Conservation (phyloP, 2,329 filamentous ascomycete genomes). For the Onygena corvina region DNA sequence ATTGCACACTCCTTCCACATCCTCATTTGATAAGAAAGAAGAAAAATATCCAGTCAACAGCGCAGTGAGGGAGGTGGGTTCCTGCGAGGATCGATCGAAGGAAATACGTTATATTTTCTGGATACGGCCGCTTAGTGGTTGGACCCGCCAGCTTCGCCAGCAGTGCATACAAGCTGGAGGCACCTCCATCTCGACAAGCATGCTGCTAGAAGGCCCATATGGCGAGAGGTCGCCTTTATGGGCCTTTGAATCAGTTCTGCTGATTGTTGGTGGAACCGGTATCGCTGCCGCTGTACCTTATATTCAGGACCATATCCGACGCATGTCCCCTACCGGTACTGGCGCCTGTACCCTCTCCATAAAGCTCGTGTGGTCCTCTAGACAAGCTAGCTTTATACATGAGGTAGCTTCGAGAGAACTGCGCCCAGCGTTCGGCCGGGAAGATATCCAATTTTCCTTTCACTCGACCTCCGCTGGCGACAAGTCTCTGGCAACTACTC, state of each 20-base stretch:
- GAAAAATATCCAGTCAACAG: not conserved
- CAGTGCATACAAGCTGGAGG: conserved; percentile 19
- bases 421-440: conserved; percentile 9
- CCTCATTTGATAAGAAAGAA: not conserved
- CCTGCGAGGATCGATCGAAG: not conserved
- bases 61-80: no score
- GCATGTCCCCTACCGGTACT: conserved; percentile 4
- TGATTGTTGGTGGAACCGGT: conserved; percentile 29
- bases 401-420: conserved; percentile 15
- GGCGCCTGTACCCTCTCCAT: conserved; percentile 9
- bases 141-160: conserved; percentile 31
- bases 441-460: conserved; percentile 14
- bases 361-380: conserved; percentile 19
- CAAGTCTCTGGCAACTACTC: not conserved
- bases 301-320: conserved; percentile 18
- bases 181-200: conserved; percentile 19
- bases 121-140: conserved; percentile 37
- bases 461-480: conserved; percentile 11
- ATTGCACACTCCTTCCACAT: not conserved
- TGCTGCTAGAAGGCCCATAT: conserved; percentile 40
- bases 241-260: conserved; percentile 38
- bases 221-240: conserved; percentile 30
- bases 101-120: conserved; percentile 26
- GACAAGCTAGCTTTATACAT: conserved; percentile 18
- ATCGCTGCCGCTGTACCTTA: conserved; percentile 36